These are phyloP conservation scores for Fusarium sp. DNA, from an alignment of 2,329 filamentous ascomycete genomes.

Conservation along the genomic window DNA sequence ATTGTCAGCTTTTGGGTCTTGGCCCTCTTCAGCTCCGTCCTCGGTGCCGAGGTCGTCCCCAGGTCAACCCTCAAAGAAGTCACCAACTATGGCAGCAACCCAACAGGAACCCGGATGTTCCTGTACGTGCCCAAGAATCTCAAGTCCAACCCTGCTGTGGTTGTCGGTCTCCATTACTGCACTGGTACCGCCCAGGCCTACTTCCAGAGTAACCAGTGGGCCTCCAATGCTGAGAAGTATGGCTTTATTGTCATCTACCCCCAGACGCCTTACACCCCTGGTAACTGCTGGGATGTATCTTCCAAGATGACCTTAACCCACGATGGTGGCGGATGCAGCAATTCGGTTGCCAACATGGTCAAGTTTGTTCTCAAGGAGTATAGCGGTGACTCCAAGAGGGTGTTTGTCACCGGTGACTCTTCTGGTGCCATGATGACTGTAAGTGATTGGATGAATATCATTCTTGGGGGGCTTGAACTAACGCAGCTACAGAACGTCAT, in stretches of 20 bases:
- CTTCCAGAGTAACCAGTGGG: constrained; percentile 17
- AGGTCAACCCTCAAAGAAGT: constrained; percentile 10
- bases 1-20: constrained; percentile 22
- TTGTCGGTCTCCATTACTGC: constrained; percentile 22
- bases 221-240: constrained; percentile 25
- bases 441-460: not conserved
- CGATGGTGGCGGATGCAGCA: constrained; percentile 13
- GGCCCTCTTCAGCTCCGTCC: constrained; percentile 11
- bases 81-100: constrained; percentile 19
- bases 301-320: constrained; percentile 27
- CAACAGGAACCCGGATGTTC: constrained; percentile 22
- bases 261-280: constrained; percentile 19
- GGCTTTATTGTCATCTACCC: constrained; percentile 23
- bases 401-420: constrained; percentile 26
- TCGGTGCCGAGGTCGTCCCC: constrained; percentile 12
- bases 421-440: constrained; percentile 29
- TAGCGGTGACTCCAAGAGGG: constrained; percentile 16
- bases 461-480: accelerated
- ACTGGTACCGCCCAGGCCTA: constrained; percentile 7
- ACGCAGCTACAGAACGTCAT: constrained; percentile 8
- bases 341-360: constrained; percentile 24
- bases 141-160: constrained; percentile 22
- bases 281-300: constrained; percentile 21
- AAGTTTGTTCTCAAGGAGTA: constrained; percentile 19
- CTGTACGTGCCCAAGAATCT: constrained; percentile 20